phyloP scores from a whole-genome alignment of 192 early-diverging fungal genomes.

The Coemansia sp. region DNA sequence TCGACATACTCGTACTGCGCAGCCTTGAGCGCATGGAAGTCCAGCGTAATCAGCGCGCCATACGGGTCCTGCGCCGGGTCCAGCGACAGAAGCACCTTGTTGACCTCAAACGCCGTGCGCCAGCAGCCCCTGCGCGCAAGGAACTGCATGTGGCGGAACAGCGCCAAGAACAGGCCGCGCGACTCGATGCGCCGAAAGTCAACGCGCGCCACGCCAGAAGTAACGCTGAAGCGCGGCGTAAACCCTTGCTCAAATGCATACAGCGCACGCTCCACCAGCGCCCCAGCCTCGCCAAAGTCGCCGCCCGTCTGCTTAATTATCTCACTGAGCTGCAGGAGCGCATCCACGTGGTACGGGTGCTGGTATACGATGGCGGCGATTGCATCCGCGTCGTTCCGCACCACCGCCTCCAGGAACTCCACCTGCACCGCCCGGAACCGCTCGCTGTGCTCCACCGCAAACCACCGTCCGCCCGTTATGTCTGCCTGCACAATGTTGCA shows the following conservation, averaged over 20 bases:
- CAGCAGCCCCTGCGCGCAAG: conserved; percentile 88
- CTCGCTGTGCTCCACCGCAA: conserved; percentile 68
- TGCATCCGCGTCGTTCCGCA: conserved; percentile 71
- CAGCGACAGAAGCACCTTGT: conserved; percentile 72
- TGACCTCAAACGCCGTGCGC: conserved; percentile 89
- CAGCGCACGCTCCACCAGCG: conserved; percentile 87
- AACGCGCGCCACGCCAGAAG: conserved; percentile 64
- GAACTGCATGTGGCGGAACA: conserved; percentile 84
- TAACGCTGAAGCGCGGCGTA: conserved; percentile 73
- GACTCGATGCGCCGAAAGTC: conserved; percentile 76
- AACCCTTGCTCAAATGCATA: conserved; percentile 83
- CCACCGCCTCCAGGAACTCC: conserved; percentile 72
- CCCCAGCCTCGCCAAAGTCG: conserved; percentile 75
- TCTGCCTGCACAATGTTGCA: conserved; percentile 33
- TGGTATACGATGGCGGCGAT: conserved; percentile 66
- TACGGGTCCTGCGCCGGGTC: conserved; percentile 79
- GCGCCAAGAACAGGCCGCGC: conserved; percentile 75
- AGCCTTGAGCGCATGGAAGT: conserved; percentile 82
- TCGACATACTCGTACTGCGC: conserved; percentile 67
- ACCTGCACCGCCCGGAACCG: conserved; percentile 74
- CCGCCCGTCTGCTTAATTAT: conserved; percentile 80
- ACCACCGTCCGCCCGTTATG: conserved; percentile 38
- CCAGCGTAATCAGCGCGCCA: conserved; percentile 73
- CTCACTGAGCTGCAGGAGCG: conserved; percentile 81
- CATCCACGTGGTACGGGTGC: conserved; percentile 89